Evolutionary conservation across 2,329 filamentous ascomycete genomes (phyloP), one percentile per base, ranked within the genome.

Genomic region (Aureobasidium sp.): DNA sequence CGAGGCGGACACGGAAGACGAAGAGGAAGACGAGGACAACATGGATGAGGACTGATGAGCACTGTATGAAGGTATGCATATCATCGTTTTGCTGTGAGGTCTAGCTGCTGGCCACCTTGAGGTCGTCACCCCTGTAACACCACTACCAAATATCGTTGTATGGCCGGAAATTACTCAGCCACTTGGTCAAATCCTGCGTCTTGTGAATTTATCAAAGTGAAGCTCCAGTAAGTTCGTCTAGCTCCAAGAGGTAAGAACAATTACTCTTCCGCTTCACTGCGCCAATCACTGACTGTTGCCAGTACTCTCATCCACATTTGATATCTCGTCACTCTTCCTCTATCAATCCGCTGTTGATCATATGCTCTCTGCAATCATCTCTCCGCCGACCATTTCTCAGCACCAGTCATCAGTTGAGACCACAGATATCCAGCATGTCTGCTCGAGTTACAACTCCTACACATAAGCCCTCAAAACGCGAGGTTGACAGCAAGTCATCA

Each of bases 1-100:
- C 1, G 73, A 75, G 45, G 70, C 71, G 10, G 72, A 74, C 67
- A 68, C 67, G 42, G 66, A 73, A 64, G 69, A 72, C 32, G 75
- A 76, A 16, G 69, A 69, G 16, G 71, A 71, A 25, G 69, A 72
- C 39, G 72, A 74, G 10, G 72, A 74, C 58, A 69, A 71, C 44
- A 61, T 51, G 34, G 68, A 68, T 45, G 67, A 68, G n/a, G 71
- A 73, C 27, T 39, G 29, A 39, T 34, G 14, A 14, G 37, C 37
- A 42, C 14, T 42, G 36, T 16, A 32, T 11, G 27, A 32, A 30
- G 50, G 50, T 54, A 25, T 54, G 37, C 32, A 54, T 32, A 25
- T 21, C 1, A 32, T 8, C 2, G 14, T 55, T 13, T 55, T 44
- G 53, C 53, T 57, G 9, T 13, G 3, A 9, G 39, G 11, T 5